These are phyloP conservation scores for Quercus robur DNA, from an alignment of 306 rosid species.

Conservation along the genomic window DNA sequence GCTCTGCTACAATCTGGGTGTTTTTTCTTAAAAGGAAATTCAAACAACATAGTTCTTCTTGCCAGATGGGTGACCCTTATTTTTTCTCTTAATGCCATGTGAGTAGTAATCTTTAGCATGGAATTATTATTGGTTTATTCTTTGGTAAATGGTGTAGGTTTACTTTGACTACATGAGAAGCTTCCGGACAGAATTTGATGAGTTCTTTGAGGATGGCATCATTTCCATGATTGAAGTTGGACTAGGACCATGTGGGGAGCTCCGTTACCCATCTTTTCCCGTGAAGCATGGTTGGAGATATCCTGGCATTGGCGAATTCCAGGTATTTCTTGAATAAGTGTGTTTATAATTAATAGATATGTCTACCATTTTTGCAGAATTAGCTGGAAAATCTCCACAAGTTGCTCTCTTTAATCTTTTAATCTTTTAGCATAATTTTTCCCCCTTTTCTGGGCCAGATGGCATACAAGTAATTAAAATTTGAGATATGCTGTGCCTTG, in stretches of 20 bases:
- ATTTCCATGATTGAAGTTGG: constrained; percentile 92
- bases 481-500: not conserved
- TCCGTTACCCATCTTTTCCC: constrained; percentile 86
- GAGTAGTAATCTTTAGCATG: not conserved
- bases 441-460: not conserved
- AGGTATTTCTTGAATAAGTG: constrained; percentile 48
- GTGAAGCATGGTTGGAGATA: constrained; percentile 99
- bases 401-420: constrained; percentile 7
- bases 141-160: constrained; percentile 52
- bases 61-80: too few species aligned
- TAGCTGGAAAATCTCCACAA: constrained; percentile 7
- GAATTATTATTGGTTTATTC: not conserved
- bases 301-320: constrained; percentile 98
- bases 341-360: constrained; percentile 5
- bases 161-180: constrained; percentile 99
- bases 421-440: not conserved
- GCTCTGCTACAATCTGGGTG: not conserved
- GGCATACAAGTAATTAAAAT: not conserved
- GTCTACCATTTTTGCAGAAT: constrained; percentile 7
- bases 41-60: not conserved
- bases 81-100: not conserved
- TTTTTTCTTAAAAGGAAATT: not conserved
- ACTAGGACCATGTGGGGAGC: constrained; percentile 96
- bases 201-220: constrained; percentile 69
- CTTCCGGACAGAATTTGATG: constrained; percentile 88